A percentile compares a stretch with the other conserved stretches of the same genome.
Conservation (phyloP, 192 early-diverging fungal genomes). For the Podila epicladia region DNA sequence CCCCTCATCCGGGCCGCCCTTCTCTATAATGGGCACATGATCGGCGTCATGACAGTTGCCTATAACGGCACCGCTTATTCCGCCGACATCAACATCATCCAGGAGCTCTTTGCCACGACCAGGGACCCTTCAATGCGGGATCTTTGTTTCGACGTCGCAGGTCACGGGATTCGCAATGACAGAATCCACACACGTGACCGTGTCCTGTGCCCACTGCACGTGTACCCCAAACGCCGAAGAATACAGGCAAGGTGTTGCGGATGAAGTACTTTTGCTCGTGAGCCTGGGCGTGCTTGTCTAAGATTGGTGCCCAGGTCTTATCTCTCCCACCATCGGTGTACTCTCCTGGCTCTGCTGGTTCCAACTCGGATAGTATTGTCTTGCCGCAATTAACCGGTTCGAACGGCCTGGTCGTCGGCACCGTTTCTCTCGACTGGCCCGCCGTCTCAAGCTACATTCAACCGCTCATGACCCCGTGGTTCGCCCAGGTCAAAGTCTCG, state of each 20-base stretch:
- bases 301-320: conserved; percentile 55
- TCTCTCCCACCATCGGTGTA: conserved; percentile 54
- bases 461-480: conserved; percentile 55
- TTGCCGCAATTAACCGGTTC: conserved; percentile 50
- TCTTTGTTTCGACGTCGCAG: conserved; percentile 62
- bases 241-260: conserved; percentile 41
- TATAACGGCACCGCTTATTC: conserved; percentile 53
- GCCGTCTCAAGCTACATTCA: conserved; percentile 25
- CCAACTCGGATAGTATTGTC: conserved; percentile 34
- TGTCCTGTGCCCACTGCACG: conserved; percentile 84
- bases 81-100: conserved; percentile 53
- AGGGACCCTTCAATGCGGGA: conserved; percentile 49
- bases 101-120: conserved; percentile 49
- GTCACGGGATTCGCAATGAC: conserved; percentile 71
- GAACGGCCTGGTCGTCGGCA: conserved; percentile 45
- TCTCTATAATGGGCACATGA: conserved; percentile 68
- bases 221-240: conserved; percentile 11
- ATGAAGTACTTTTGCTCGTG: conserved; percentile 55
- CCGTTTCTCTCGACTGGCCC: conserved; percentile 54
- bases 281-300: conserved; percentile 53
- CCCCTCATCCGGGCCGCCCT: conserved; percentile 69
- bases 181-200: conserved; percentile 55
- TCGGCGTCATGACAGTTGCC: conserved; percentile 48
- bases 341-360: conserved; percentile 61
- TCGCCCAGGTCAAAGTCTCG: conserved; percentile 51